Base-by-base conservation (phyloP, 495 filamentous ascomycete species). In the Articulospora tetracladia region DNA sequence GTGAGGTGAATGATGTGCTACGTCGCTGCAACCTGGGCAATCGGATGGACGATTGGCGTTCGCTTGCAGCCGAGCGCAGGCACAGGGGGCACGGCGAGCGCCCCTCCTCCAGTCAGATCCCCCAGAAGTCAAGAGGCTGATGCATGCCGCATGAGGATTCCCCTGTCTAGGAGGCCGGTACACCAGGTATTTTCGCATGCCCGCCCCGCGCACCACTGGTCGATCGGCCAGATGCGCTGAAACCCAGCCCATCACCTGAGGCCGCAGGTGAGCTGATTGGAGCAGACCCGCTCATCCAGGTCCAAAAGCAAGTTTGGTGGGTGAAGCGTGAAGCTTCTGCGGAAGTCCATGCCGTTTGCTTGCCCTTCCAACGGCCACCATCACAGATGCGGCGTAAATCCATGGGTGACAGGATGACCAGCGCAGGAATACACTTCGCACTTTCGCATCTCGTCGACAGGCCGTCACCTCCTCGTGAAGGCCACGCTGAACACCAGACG, bases 1-100 rank as follows among this genome's bases (percentile, higher is more conserved):
- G 39, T 44, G 39, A 7, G 50, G 28, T 60, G 50, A 17, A 17
- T 44, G 39, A 7, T 23, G 28, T 60, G 50, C 58, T 34, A 60
- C 50, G 49, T 30, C 19, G 57, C 22, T 50, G n/a, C 13, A 17
- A 48, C 20, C 47, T 25, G 11, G 44, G 57, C 41, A 22, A 20
- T 20, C 41, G 17, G 57, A 1, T 44, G 24, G 48, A 22, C 53
- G 54, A 59, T 59, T 59, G 57, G 57, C 30, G 48, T 24, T 58
- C 56, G 56, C 47, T 58, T 51, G 46, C 12, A 22, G 44, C 26
- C 25, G 20, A 28, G 44, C 41, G 36, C 41, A 27, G 56, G 56
- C 27, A 59, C 26, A 52, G 48, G 27, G 20, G 39, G 39, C 4
- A 44, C 39, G 8, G 15, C 15, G n/a, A 7, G 17, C 17, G n/a